Base-by-base conservation (phyloP, 495 filamentous ascomycete species). In the Hyaloscypha finlandica region DNA sequence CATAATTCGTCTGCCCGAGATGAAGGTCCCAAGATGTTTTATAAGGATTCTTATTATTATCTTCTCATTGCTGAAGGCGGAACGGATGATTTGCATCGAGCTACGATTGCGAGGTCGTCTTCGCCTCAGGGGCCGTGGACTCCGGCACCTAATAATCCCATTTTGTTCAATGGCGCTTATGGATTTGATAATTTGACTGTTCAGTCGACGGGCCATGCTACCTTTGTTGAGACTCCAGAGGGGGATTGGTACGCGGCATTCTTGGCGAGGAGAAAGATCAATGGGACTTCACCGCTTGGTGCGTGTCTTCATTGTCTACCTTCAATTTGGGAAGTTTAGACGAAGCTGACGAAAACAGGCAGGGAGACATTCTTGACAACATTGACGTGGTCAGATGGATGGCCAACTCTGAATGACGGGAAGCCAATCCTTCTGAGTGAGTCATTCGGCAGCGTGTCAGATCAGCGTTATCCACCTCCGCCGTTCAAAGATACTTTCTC, bases 51-150 rank as follows among this genome's bases (percentile, higher is more conserved):
- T 4, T 84, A 70, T 59, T 84, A 83, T 68, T 85, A 85, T 67
- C 75, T 85, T 8, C 68, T 81, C 4, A 83, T 79, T 39, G 83
- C 81, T 1, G 83, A 85, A 61, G 84, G 81, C 5, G 83, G 83
- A 12, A 85, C 82, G 1, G 82, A 78, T 33, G 69, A 75, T 33
- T 74, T 77, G 0, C 83, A 85, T 61, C 71, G 71, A 16, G 64
- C 69, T 22, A 64, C 59, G n/a, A 59, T 66, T 61, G 61, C 69
- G 25, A 59, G 70, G 14, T 54, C 58, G 37, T 30, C 12, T n/a
- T 54, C 30, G 39, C 54, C 59, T 14, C 69, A 68, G 59, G 81
- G 82, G 0, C 81, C 82, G 1, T 85, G 77, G 71, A 75, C 77
- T 42, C 16, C 48, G 60, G 72, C 68, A 25, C 76, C 68, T 11